Base-by-base conservation (phyloP, 352 stramenopile genomes). In the Thalassiosira hispida region DNA sequence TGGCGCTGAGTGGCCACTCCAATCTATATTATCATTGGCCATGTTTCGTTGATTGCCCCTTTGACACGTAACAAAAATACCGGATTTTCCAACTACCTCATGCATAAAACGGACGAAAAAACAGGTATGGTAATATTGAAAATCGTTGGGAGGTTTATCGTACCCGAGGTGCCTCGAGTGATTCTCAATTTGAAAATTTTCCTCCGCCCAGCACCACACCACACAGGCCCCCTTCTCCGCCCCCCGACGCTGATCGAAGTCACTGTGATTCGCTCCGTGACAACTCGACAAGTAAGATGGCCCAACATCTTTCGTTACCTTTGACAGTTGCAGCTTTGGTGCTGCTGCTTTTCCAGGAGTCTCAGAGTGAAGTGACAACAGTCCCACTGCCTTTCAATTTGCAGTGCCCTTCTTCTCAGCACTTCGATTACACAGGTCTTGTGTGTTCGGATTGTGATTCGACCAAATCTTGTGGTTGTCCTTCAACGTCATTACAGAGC, bases 391-490 rank as follows among this genome's bases (percentile, higher is more conserved):
- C 51, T 6, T 62, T 6, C 23, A 61, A 72, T 59, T 8, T 59
- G 35, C 20, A 46, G 27, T 79, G 70, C 18, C 44, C 70, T 20
- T 20, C 52, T 14, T 56, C 57, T 38, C 63, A 63, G 9, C 51
- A 55, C 3, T 79, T 72, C 27, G 70, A 79, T 53, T 60, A 52
- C 29, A 49, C 70, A 3, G 70, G 68, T 31, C 59, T 77, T 27
- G 25, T 63, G 25, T 79, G 70, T 51, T 31, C 23, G 20, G 51
- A 73, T 31, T 78, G 68, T 18, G 46, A 59, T 23, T 49, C 51
- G 22, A 18, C 14, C 46, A 55, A 60, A 53, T 25, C 29, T 18
- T 73, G 63, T 38, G 63, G 16, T 8, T 82, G 73, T 53, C 65
- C 55, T 31, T 44, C 65, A 64, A 73, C 22, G 35, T 66, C 23